A percentile compares a stretch with the other conserved stretches of the same genome.
Conservation (phyloP, 805 yeast species). For the Debaryomyces tyrocola region DNA sequence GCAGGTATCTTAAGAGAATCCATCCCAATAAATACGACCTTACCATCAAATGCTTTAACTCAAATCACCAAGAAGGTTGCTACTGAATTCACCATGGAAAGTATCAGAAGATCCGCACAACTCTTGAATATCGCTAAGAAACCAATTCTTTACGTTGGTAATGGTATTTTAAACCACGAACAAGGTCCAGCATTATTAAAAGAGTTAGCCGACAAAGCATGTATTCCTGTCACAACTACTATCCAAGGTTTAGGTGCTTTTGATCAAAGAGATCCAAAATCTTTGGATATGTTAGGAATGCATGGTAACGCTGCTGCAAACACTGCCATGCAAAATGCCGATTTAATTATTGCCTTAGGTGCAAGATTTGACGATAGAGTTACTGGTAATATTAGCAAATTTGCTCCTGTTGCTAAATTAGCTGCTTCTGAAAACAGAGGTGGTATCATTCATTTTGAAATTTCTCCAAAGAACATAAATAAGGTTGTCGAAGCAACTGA, state of each 20-base stretch:
- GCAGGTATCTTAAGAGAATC: slow-evolving; percentile 85
- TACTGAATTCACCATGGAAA: slow-evolving; percentile 70
- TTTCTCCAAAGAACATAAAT: slow-evolving; percentile 94
- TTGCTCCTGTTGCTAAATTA: slow-evolving; percentile 89
- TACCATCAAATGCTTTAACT: slow-evolving; percentile 71
- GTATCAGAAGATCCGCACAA: slow-evolving; percentile 73
- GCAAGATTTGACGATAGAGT: slow-evolving; percentile 99
- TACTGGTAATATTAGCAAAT: slow-evolving; percentile 78
- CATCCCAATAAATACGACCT: slow-evolving; percentile 76
- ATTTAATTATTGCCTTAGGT: slow-evolving; percentile 89
- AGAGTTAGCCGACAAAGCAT: slow-evolving; percentile 85
- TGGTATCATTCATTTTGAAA: slow-evolving; percentile 96
- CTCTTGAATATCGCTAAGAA: slow-evolving; percentile 79
- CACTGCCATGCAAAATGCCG: slow-evolving; percentile 90
- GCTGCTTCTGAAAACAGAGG: slow-evolving; percentile 90
- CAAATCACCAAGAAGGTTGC: slow-evolving; percentile 69
- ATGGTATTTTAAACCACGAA: slow-evolving; percentile 77
- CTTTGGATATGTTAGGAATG: slow-evolving; percentile 97
- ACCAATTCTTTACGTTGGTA: slow-evolving; percentile 90
- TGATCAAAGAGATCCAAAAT: slow-evolving; percentile 87
- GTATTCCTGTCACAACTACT: slow-evolving; percentile 95
- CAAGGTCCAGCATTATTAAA: slow-evolving; percentile 79
- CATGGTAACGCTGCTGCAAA: slow-evolving; percentile 97
- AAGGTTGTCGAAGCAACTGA: slow-evolving; percentile 96
- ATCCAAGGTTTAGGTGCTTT: slow-evolving; percentile 92